Conservation (phyloP, 2,329 filamentous ascomycete genomes). For the Fragosphaeria purpurea region DNA sequence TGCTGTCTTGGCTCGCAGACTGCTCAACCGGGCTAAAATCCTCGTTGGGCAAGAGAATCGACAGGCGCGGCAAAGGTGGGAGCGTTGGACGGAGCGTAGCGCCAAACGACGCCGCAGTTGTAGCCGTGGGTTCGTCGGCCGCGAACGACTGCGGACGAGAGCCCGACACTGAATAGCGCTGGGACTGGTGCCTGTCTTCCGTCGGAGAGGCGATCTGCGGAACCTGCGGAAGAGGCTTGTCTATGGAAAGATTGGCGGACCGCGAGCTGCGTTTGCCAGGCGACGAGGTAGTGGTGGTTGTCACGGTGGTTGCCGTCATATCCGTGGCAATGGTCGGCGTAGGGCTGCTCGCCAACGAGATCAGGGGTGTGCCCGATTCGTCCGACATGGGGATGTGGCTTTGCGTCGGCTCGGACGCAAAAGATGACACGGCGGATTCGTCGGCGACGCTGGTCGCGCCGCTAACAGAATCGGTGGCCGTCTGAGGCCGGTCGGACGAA, state of each 20-base stretch:
- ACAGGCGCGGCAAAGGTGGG: conserved; percentile 48
- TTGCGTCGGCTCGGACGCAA: conserved; percentile 16
- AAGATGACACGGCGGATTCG: conserved; percentile 18
- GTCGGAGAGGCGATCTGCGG: conserved; percentile 42
- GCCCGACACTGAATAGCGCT: conserved; percentile 22
- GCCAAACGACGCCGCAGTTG: not conserved
- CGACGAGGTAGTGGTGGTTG: not conserved
- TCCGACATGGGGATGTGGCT: not conserved
- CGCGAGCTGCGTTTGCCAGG: conserved; percentile 17
- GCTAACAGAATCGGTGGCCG: not conserved
- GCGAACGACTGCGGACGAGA: conserved; percentile 34
- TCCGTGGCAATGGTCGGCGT: not conserved
- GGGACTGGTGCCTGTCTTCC: conserved; percentile 16
- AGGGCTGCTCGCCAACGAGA: not conserved
- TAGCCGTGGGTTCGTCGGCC: conserved; percentile 25
- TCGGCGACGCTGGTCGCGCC: conserved; percentile 24
- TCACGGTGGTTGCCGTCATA: conserved; percentile 20
- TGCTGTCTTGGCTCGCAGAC: conserved; percentile 35
- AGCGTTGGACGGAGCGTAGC: conserved; percentile 35
- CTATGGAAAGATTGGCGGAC: conserved; percentile 35
- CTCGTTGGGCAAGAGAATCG: conserved; percentile 38
- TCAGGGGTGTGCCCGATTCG: not conserved
- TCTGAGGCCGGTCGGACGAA: conserved; percentile 3
- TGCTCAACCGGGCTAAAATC: conserved; percentile 39
- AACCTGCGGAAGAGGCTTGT: conserved; percentile 60